A percentile compares a stretch with the other conserved stretches of the same genome.
Conservation (phyloP, 306 rosid genomes). For the Vigna hirtella region DNA sequence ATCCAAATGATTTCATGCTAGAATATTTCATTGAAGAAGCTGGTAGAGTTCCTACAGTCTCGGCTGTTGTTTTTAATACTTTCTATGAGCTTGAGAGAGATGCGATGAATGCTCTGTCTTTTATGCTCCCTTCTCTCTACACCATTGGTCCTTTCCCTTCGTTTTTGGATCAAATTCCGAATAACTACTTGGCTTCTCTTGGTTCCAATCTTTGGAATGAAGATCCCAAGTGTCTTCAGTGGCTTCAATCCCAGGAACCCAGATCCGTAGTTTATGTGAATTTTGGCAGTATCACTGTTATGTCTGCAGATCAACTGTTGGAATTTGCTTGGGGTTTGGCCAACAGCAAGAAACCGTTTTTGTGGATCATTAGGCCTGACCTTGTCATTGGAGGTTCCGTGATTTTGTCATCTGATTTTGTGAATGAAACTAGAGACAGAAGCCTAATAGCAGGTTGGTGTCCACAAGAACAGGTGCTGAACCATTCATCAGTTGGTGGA, state of each 20-base stretch:
- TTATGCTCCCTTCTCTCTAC: slow-evolving; percentile 5
- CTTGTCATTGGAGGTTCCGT: slow-evolving; percentile 43
- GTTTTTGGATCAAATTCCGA: slow-evolving; percentile 17
- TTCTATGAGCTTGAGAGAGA: slow-evolving; percentile 23
- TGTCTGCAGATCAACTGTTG: slow-evolving; percentile 6
- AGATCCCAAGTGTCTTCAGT: slow-evolving; percentile 3
- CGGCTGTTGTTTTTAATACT: slow-evolving; percentile 2
- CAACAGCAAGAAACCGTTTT: slow-evolving; percentile 39
- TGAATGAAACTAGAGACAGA: slow-evolving; percentile 20
- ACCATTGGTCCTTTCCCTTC: slow-evolving; percentile 43
- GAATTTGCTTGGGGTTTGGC: slow-evolving; percentile 49
- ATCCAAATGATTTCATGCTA: slow-evolving; percentile 35
- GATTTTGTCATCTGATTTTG: slow-evolving; percentile 39
- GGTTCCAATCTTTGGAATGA: slow-evolving; percentile 45
- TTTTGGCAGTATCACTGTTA: slow-evolving; percentile 16
- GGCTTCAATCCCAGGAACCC: slow-evolving; percentile 7
- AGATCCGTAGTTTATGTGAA: slow-evolving; percentile 22
- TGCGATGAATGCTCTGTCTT: not conserved
- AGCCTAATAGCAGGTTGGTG: slow-evolving; percentile 43
- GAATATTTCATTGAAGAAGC: not conserved
- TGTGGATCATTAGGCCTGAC: slow-evolving; percentile 53
- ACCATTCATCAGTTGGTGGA: slow-evolving; percentile 42
- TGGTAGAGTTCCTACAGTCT: not conserved
- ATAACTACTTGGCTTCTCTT: not conserved
- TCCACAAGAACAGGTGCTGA: slow-evolving; percentile 45